Base-by-base conservation (phyloP, 2,329 filamentous ascomycete species). In the Aspergillus fijiensis region DNA sequence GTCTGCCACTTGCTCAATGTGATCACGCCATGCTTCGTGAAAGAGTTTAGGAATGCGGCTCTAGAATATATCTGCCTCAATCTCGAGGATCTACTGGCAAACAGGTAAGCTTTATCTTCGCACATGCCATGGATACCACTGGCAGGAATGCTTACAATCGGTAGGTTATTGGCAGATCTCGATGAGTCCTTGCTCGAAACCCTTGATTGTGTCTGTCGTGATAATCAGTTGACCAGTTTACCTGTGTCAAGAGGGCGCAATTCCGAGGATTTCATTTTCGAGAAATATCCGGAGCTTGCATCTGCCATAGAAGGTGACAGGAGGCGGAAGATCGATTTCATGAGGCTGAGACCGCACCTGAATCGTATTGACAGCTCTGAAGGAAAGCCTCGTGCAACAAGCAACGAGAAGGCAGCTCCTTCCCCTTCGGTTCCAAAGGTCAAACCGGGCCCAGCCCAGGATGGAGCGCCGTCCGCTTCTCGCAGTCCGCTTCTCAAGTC, bases 51-150 rank as follows among this genome's bases (percentile, higher is more conserved):
- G 74, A 86, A 95, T 66, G 89, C 90, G 10, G 91, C 90, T 0
- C 80, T 98, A 31, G 91, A 96, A 73, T 99, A 97, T 71, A 87
- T 97, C 23, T 96, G 92, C 69, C 80, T 96, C 49, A 96, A 96
- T 69, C 82, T 98, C 59, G 95, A 99, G 74, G 87, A 88, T 6
- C 91, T 98, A 83, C 86, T 99, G 54, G 92, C 97, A 70, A 96
- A 96, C 63, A 89, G 91, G 79, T 82, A 72, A 67, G 35, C 42
- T 42, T 56, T 31, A 21, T 10, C 29, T 27, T 25, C 45, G 16
- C 39, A 10, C 39, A 16, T 5, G 14, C n/a, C 16, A 9, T 33
- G 33, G 12, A 31, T 21, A 33, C 6, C 31, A 1, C 16, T 9
- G 45, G 14, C n/a, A 27, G 42, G 48, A 21, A 48, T 35, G 12